These are phyloP conservation scores for Coleophoma cylindrospora DNA, from an alignment of 2,329 filamentous ascomycete species.

Conservation along the genomic window DNA sequence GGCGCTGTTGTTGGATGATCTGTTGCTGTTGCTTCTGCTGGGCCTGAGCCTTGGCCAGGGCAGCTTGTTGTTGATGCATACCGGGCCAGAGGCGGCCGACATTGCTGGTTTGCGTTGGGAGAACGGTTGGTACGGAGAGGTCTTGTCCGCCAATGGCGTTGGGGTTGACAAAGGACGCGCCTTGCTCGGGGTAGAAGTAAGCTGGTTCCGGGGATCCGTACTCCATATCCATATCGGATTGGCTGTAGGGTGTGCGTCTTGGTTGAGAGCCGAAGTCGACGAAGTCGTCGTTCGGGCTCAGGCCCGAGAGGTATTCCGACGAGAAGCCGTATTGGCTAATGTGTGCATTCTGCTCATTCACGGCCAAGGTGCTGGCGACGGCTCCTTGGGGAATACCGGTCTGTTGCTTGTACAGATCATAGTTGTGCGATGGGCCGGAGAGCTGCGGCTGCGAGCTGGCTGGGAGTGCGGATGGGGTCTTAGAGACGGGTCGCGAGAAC, in stretches of 20 bases:
- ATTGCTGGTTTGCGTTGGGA: slow-evolving; percentile 44
- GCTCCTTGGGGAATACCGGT: slow-evolving; percentile 87
- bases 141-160: slow-evolving; percentile 64
- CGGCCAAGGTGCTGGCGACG: slow-evolving; percentile 71
- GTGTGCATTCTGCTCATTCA: slow-evolving; percentile 58
- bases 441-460: slow-evolving; percentile 52
- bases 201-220: slow-evolving; percentile 55
- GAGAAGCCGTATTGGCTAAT: slow-evolving; percentile 44
- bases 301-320: slow-evolving; percentile 38
- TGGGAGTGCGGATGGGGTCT: slow-evolving; percentile 48
- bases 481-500: slow-evolving; percentile 45
- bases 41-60: slow-evolving; percentile 66
- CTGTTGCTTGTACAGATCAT: slow-evolving; percentile 92
- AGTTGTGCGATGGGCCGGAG: slow-evolving; percentile 85
- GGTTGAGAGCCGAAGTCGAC: slow-evolving; percentile 71
- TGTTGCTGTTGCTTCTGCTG: slow-evolving; percentile 65
- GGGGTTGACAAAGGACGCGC: slow-evolving; percentile 59
- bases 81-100: slow-evolving; percentile 83
- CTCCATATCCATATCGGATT: slow-evolving; percentile 65
- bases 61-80: slow-evolving; percentile 86
- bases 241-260: slow-evolving; percentile 52
- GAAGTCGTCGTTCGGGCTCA: slow-evolving; percentile 57
- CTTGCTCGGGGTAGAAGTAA: slow-evolving; percentile 56
- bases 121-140: slow-evolving; percentile 36
- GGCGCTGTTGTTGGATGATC: slow-evolving; percentile 52